Evolutionary conservation across 2,329 filamentous ascomycete species (phyloP).

Genomic region (Ophiostoma quercus): DNA sequence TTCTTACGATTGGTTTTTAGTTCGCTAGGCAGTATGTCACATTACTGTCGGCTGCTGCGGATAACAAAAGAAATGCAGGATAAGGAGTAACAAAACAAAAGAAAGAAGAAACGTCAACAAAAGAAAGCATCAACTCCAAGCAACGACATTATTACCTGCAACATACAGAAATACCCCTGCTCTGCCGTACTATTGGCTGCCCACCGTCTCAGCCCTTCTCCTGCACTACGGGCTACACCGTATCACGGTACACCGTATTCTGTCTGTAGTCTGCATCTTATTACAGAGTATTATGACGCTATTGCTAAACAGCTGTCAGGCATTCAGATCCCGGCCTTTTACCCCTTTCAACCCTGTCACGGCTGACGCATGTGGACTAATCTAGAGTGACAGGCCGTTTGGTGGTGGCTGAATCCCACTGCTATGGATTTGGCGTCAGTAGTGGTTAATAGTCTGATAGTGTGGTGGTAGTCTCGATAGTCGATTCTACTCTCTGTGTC

Average conservation of each 20-base stretch:
- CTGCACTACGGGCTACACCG: not conserved
- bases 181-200: not conserved
- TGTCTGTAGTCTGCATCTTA: not conserved
- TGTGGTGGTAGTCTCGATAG: not conserved
- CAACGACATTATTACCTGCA: not conserved
- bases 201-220: not conserved
- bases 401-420: not conserved
- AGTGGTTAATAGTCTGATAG: not conserved
- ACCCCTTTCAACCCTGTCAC: not conserved
- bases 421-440: not conserved
- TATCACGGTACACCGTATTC: not conserved
- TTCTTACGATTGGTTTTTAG: too few relatives aligned
- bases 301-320: not conserved
- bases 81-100: not conserved
- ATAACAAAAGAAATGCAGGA: not conserved
- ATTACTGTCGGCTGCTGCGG: slow-evolving; percentile 14
- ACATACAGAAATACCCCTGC: not conserved
- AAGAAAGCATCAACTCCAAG: not conserved
- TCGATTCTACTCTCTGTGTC: too few relatives aligned
- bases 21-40: not conserved
- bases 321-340: not conserved
- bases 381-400: not conserved
- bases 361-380: not conserved
- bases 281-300: not conserved
- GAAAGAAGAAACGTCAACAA: not conserved